Evolutionary conservation across 2,329 filamentous ascomycete species (phyloP).

Genomic region (Leptographium lundbergii): DNA sequence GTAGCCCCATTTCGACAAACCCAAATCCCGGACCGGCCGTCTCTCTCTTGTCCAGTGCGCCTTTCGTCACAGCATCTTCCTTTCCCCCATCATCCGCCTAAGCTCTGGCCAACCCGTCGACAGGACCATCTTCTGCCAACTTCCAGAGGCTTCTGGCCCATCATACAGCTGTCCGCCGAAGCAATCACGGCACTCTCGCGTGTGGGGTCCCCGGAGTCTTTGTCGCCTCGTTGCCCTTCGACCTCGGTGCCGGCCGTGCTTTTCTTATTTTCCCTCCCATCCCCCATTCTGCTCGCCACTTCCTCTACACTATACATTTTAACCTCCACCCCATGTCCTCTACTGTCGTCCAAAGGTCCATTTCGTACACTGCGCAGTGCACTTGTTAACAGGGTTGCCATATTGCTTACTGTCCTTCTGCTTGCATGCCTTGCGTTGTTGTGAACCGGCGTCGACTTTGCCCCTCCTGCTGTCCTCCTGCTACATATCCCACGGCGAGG

Average conservation of each 20-base stretch:
- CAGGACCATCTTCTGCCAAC: not conserved
- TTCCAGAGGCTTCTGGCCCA: not conserved
- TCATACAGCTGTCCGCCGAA: not conserved
- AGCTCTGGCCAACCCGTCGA: not conserved
- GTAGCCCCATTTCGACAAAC: not conserved
- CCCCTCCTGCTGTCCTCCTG: too few species aligned
- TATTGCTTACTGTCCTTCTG: not conserved
- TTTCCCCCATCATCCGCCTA: not conserved
- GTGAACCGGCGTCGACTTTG: not conserved
- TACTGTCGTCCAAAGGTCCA: too few species aligned
- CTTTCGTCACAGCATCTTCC: too few species aligned
- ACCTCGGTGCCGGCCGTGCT: not conserved
- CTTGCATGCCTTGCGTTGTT: not conserved
- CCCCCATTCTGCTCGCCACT: too few species aligned
- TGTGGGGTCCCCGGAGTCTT: not conserved
- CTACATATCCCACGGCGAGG: not conserved
- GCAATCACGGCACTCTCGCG: not conserved
- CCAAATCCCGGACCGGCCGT: not conserved
- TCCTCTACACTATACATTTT: too few species aligned
- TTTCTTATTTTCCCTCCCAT: not conserved
- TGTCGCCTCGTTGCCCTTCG: not conserved
- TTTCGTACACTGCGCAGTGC: not conserved
- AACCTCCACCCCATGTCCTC: too few species aligned
- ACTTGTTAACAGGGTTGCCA: too few species aligned
- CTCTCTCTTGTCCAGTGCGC: not conserved